Conservation (phyloP, 495 filamentous ascomycete genomes). For the Collariella sp. region DNA sequence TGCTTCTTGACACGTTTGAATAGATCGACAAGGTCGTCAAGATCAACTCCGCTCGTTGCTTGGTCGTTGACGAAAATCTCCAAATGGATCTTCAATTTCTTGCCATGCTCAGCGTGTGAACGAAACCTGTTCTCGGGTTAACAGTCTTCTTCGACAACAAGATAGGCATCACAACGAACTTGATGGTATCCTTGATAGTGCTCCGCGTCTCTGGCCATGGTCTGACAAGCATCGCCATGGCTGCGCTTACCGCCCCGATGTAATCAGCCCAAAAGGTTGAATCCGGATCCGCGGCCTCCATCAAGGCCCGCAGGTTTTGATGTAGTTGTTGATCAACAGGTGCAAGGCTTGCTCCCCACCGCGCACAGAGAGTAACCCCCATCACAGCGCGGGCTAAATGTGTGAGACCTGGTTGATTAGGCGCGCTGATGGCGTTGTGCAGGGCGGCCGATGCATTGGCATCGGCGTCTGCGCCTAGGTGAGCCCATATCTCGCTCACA, state of each 20-base stretch:
- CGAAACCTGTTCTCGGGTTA: conserved; percentile 18
- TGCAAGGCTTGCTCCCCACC: conserved; percentile 62
- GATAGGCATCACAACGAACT: conserved; percentile 19
- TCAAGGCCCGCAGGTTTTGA: conserved; percentile 30
- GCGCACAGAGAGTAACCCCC: conserved; percentile 62
- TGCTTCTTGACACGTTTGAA: conserved; percentile 28
- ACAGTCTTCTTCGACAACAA: not conserved
- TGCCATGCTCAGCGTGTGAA: conserved; percentile 17
- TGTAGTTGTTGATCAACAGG: conserved; percentile 39
- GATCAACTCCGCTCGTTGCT: conserved; percentile 16
- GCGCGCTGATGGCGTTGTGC: conserved; percentile 58
- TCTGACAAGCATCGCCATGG: conserved; percentile 29
- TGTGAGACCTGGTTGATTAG: conserved; percentile 63
- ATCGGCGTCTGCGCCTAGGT: conserved; percentile 35
- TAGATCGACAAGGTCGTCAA: conserved; percentile 18
- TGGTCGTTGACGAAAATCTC: conserved; percentile 23
- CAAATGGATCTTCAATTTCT: conserved; percentile 26
- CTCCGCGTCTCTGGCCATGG: conserved; percentile 21
- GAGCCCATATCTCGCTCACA: conserved; percentile 38
- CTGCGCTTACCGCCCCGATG: conserved; percentile 31
- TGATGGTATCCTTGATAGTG: conserved; percentile 21
- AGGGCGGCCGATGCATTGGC: conserved; percentile 60
- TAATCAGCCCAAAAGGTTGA: conserved; percentile 39
- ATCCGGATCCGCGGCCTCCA: conserved; percentile 25
- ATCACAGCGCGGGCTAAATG: conserved; percentile 64